Evolutionary conservation across 495 filamentous ascomycete genomes (phyloP), one percentile per base, ranked within the genome.

Genomic region (Podospora comata): DNA sequence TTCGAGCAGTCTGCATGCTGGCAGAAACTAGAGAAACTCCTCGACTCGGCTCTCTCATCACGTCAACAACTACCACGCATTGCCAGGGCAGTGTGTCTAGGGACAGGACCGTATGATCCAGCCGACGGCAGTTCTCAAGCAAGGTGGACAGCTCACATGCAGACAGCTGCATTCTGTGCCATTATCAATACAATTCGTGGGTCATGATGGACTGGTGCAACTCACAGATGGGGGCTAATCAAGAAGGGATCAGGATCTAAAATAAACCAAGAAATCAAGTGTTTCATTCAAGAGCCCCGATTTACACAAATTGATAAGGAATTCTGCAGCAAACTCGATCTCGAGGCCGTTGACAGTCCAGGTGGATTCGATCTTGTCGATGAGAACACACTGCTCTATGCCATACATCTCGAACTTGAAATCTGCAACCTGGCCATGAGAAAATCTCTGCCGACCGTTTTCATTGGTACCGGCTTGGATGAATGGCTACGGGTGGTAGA

Each of bases 251-350:
- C 58, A 78, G 78, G 74, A 44, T 68, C 65, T 3, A 20, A 58
- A 1, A 58, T 27, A 48, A 54, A 66, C 2, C 74, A 67, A 2
- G 66, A 60, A 6, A 79, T 84, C 59, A 75, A 77, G 30, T 78
- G 85, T 61, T 77, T 86, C 68, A 85, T 89, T 26, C 91, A 94
- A 79, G 91, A 94, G 61, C 91, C 91, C 6, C 72, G 85, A 70
- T 92, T 92, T 78, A 92, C 87, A 64, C 57, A 75, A 7, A 75
- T 84, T 6, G 91, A 94, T 72, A 82, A 79, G 27, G 70, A 75
- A 0, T 89, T 92, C 67, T 83, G 92, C 54, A 44, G 68, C 0
- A 77, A 72, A 13, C 77, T 88, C 0, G 81, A 80, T 23, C 82
- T 90, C 39, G 77, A 78, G 23, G 84, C 88, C 15, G 82, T 90